phyloP scores from a whole-genome alignment of 225 moss, liverwort and hornwort species.

The Lunularia cruciata region DNA sequence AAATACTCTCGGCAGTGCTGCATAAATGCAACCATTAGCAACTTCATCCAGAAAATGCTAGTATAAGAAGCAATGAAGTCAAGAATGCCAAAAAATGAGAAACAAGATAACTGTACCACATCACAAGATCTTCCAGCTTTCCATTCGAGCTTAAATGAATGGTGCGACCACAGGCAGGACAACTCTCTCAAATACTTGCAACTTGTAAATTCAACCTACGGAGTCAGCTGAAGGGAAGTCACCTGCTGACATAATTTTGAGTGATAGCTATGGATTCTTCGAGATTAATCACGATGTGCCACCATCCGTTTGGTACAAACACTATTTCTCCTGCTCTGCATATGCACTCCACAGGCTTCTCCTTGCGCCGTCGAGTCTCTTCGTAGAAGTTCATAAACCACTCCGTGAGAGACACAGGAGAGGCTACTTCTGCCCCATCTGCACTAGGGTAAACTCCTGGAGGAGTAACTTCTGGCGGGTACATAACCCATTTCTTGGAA shows the following conservation, averaged over 20 bases:
- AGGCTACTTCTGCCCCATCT: conserved; percentile 89
- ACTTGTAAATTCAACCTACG: too few relatives aligned
- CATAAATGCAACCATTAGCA: too few relatives aligned
- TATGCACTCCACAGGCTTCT: conserved; percentile 86
- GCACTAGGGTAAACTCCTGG: conserved; percentile 93
- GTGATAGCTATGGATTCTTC: conserved; percentile 94
- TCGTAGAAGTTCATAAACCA: conserved; percentile 99
- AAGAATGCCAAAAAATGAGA: too few relatives aligned
- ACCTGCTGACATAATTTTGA: conserved; percentile 97
- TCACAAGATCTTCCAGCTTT: too few relatives aligned
- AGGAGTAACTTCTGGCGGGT: conserved; percentile 77
- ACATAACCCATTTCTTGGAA: conserved; percentile 95
- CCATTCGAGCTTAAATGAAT: too few relatives aligned
- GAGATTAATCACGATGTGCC: conserved; percentile 94
- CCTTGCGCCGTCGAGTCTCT: conserved; percentile 59
- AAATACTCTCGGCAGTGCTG: too few relatives aligned
- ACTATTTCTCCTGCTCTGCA: conserved; percentile 84
- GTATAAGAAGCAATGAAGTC: too few relatives aligned
- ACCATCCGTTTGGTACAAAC: conserved; percentile 94
- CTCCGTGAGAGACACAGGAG: conserved; percentile 92
- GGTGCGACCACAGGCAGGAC: too few relatives aligned
- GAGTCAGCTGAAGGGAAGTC: background rate
- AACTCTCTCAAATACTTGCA: too few relatives aligned
- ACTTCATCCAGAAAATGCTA: too few relatives aligned
- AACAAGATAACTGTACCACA: too few relatives aligned